phyloP scores from a whole-genome alignment of 2,329 filamentous ascomycete genomes.

The Metarhizium robertsii region DNA sequence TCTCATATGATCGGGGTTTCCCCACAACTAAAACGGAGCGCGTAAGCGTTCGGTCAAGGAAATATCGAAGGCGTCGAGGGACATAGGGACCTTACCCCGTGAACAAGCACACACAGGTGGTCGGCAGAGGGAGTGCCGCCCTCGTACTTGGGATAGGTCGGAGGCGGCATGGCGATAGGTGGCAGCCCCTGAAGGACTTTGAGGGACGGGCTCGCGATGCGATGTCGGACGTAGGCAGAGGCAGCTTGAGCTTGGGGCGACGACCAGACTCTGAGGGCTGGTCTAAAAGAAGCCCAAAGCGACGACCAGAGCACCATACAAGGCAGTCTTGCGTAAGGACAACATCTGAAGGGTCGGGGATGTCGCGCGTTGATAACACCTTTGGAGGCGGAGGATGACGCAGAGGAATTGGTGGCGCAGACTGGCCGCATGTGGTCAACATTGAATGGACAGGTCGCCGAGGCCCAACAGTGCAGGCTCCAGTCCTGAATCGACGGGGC shows the following conservation, averaged over 20 bases:
- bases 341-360: conserved; percentile 2
- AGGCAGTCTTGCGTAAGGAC: conserved; percentile 3
- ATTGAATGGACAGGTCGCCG: no score
- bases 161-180: conserved; percentile 7
- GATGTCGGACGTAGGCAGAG: conserved; percentile 3
- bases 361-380: neutral
- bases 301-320: conserved; percentile 8
- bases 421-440: no score
- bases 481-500: no score
- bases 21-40: conserved; percentile 52
- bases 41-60: neutral
- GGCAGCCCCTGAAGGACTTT: neutral
- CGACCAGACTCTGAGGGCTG: conserved; percentile 5
- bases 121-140: conserved; percentile 47
- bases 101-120: conserved; percentile 69
- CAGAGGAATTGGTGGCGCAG: no score
- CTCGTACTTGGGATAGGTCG: conserved; percentile 22
- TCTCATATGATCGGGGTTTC: conserved; percentile 64
- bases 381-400: neutral
- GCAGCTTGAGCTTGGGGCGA: conserved; percentile 17
- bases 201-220: conserved; percentile 4
- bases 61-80: neutral
- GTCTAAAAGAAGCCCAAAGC: conserved; percentile 6
- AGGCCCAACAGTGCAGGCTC: no score
- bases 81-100: conserved; percentile 48